Evolutionary conservation across 192 early-diverging fungal genomes (phyloP).

Genomic region (Rhizophagus prolifer): DNA sequence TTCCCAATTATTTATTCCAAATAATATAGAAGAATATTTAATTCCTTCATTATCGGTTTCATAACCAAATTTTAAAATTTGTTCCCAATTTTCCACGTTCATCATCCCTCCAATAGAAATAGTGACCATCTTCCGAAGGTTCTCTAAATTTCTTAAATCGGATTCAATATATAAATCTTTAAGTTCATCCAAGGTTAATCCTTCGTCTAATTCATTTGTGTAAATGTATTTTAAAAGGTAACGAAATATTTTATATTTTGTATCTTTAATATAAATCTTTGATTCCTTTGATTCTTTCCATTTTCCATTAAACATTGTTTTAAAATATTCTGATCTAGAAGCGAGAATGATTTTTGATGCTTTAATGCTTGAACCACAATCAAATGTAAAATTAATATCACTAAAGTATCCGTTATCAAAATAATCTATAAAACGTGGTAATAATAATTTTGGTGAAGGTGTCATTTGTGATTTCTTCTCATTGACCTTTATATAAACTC

Average conservation of each 20-base stretch:
- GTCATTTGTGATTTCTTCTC: too few species aligned
- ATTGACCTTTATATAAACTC: too few species aligned
- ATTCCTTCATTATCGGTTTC: not conserved
- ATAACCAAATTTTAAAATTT: not conserved
- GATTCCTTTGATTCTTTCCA: conserved; percentile 12
- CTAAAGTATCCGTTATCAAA: conserved; percentile 20
- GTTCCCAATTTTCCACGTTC: not conserved
- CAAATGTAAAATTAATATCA: conserved; percentile 26
- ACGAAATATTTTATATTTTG: conserved; percentile 15
- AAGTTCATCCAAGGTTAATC: not conserved
- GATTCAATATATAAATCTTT: conserved; percentile 2
- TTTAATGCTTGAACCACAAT: conserved; percentile 6
- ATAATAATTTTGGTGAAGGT: too few species aligned
- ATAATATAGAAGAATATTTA: not conserved
- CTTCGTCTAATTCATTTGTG: not conserved
- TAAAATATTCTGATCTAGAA: conserved; percentile 26
- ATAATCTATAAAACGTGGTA: conserved; percentile 7
- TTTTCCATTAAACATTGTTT: conserved; percentile 19
- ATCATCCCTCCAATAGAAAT: not conserved
- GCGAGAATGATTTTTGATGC: conserved; percentile 11
- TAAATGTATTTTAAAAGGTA: not conserved
- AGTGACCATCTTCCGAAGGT: not conserved
- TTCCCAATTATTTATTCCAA: not conserved
- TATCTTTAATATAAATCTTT: conserved; percentile 22
- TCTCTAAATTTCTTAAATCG: not conserved